Conservation (phyloP, 106 monocot species). For the Gastrodia elata region DNA sequence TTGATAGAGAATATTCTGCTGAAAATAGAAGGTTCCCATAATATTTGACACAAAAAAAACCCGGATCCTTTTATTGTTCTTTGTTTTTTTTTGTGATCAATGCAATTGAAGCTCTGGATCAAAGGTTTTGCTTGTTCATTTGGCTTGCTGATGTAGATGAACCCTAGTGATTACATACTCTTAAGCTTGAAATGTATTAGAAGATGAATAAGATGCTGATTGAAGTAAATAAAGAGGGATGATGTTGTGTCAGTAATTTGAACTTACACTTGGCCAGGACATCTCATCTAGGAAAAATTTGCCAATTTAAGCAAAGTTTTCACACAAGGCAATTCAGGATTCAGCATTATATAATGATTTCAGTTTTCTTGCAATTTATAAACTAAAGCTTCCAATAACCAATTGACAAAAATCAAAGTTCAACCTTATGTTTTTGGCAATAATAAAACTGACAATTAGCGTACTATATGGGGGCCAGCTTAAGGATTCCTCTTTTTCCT, state of each 20-base stretch:
- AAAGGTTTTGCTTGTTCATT: not conserved
- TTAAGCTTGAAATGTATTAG: not conserved
- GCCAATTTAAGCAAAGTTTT: not conserved
- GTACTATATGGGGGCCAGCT: not conserved
- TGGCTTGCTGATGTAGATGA: not conserved
- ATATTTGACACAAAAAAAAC: not conserved
- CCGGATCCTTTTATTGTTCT: not conserved
- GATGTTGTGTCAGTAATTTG: not conserved
- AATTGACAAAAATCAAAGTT: not conserved
- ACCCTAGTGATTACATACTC: not conserved
- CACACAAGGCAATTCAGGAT: not conserved
- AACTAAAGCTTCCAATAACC: not conserved
- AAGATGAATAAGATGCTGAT: not conserved
- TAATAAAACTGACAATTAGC: not conserved
- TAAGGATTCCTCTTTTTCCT: not conserved
- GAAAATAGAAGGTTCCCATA: not conserved
- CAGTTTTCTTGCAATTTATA: not conserved
- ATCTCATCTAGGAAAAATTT: not conserved
- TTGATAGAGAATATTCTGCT: not conserved
- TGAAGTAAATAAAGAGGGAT: not conserved
- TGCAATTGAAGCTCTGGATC: not conserved
- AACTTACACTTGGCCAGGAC: not conserved
- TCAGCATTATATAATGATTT: slow-evolving; percentile 4
- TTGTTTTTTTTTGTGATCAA: not conserved
- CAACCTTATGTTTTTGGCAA: not conserved